Evolutionary conservation across 345 rosid species (phyloP), one percentile per base, ranked within the genome.

Genomic region (Camelina sativa): DNA sequence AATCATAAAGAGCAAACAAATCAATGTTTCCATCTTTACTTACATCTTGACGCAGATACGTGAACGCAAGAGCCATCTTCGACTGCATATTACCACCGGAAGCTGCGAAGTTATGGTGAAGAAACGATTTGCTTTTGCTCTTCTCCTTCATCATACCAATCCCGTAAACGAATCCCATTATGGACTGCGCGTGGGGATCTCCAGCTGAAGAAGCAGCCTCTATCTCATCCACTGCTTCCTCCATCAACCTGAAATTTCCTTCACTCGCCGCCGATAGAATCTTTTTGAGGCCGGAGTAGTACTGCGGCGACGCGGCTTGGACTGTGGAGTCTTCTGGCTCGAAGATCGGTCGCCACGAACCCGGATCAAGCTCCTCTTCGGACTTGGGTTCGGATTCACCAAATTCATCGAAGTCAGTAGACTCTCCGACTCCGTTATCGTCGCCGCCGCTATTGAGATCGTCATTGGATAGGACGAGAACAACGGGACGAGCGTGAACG

Each of bases 261-360:
- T 40, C 52, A 56, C 80, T 86, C 11, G 76, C 83, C 1, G 94
- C 88, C 43, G 82, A 44, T 52, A 92, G 60, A 69, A 90, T 85
- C 79, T 86, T 90, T 9, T 66, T 40, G 23, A 92, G 91, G 30
- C 79, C 82, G 25, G 86, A 72, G 80, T 84, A 83, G 76, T 95
- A 90, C 30, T 82, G 76, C 7, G 57, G 78, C 20, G 80, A 80
- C 62, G 76, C 59, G 74, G 64, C 83, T 16, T 74, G 66, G 9
- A 64, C 66, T 11, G 67, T 28, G 3, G 83, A 62, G 50, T 77
- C 71, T 19, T 84, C 88, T n/a, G 98, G 91, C 81, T 92, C 99
- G 64, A 95, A 88, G 69, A 92, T 81, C 35, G 90, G 88, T 61
- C 94, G 89, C 98, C 98, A 93, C 1, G 98, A 91, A 8, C 98